Evolutionary conservation across 2,329 filamentous ascomycete species (phyloP).

Genomic region (Biscogniauxia sp.): DNA sequence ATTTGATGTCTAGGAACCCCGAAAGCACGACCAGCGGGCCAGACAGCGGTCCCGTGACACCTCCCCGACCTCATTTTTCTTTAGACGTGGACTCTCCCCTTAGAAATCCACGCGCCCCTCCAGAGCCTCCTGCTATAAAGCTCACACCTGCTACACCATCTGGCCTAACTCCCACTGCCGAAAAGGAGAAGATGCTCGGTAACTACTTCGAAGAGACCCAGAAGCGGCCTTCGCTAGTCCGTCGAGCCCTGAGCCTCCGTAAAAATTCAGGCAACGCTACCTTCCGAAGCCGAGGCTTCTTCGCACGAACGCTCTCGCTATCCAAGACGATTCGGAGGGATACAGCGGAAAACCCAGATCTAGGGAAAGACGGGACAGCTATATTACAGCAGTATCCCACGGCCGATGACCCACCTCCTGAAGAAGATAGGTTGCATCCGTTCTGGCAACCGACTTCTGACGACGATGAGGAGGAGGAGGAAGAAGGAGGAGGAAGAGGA

Average conservation of each 20-base stretch:
- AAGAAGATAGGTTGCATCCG: slow-evolving; percentile 57
- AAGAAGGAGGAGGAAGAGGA: slow-evolving; percentile 33
- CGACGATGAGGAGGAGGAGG: slow-evolving; percentile 32
- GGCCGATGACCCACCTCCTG: slow-evolving; percentile 45
- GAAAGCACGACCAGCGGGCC: slow-evolving; percentile 39
- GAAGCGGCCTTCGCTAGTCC: slow-evolving; percentile 52
- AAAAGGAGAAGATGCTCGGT: slow-evolving; percentile 51
- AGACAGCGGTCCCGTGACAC: slow-evolving; percentile 47
- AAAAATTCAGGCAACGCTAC: slow-evolving; percentile 46
- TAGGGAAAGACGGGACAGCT: slow-evolving; percentile 28
- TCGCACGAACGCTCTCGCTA: slow-evolving; percentile 54
- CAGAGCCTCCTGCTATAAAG: slow-evolving; percentile 51
- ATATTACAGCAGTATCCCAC: slow-evolving; percentile 38
- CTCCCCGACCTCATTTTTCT: slow-evolving; percentile 48
- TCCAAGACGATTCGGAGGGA: slow-evolving; percentile 39
- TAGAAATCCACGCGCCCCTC: slow-evolving; percentile 60
- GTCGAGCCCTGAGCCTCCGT: slow-evolving; percentile 50
- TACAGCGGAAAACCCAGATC: slow-evolving; percentile 24
- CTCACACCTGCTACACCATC: slow-evolving; percentile 64
- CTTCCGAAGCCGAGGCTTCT: slow-evolving; percentile 41
- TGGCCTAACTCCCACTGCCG: slow-evolving; percentile 53
- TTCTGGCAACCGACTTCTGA: slow-evolving; percentile 57
- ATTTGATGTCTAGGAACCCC: slow-evolving; percentile 29
- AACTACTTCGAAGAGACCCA: slow-evolving; percentile 51
- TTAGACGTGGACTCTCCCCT: slow-evolving; percentile 60